Evolutionary conservation across 345 rosid species (phyloP).

Genomic region (Lumnitzera racemosa): DNA sequence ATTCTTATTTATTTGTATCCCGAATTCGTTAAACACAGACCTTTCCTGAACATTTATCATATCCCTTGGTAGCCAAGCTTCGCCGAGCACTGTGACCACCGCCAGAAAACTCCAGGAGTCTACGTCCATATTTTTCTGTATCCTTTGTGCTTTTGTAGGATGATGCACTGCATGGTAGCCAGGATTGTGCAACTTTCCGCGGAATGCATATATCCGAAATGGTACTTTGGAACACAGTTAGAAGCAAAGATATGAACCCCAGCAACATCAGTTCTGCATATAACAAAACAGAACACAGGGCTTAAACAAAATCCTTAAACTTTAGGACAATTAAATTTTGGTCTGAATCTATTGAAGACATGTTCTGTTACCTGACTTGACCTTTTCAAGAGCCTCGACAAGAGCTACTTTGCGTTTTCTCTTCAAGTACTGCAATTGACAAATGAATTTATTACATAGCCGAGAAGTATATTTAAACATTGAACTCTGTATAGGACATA

Average conservation of each 20-base stretch:
- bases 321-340: too few species aligned
- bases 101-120: slow-evolving; percentile 27
- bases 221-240: slow-evolving; percentile 45
- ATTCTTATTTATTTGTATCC: too few species aligned
- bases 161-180: slow-evolving; percentile 54
- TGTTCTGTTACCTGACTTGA: slow-evolving; percentile 59
- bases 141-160: neutral
- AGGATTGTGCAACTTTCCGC: slow-evolving; percentile 28
- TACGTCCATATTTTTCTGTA: slow-evolving; percentile 1
- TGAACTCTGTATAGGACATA: too few species aligned
- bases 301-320: too few species aligned
- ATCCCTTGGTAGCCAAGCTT: slow-evolving; percentile 34
- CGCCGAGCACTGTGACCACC: slow-evolving; percentile 31
- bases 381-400: slow-evolving; percentile 76
- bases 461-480: too few species aligned
- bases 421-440: slow-evolving; percentile 44
- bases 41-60: slow-evolving; percentile 43
- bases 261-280: slow-evolving; percentile 75
- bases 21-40: slow-evolving; percentile 5
- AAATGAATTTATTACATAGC: neutral
- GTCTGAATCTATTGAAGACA: too few species aligned
- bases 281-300: neutral
- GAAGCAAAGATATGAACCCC: slow-evolving; percentile 76
- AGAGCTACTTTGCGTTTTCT: slow-evolving; percentile 52
- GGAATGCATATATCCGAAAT: slow-evolving; percentile 63